phyloP scores from a whole-genome alignment of 768 basidiomycete genomes.

The Rhizopogon vulgaris region DNA sequence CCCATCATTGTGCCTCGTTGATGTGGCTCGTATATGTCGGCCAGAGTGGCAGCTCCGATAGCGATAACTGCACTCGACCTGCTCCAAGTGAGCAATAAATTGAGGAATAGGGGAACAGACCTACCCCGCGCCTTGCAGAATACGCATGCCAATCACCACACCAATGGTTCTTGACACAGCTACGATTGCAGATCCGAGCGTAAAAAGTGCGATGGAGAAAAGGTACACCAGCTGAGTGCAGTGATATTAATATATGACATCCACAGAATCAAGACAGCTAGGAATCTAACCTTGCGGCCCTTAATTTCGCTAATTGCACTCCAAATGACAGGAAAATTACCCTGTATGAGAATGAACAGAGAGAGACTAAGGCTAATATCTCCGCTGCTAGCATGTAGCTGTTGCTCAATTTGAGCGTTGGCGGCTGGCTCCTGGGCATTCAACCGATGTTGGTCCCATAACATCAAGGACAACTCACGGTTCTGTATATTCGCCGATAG shows the following conservation, averaged over 20 bases:
- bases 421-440: constrained; percentile 40
- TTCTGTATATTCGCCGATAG: constrained; percentile 21
- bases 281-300: constrained; percentile 53
- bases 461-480: constrained; percentile 11
- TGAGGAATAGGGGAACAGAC: constrained; percentile 2
- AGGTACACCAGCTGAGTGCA: constrained; percentile 47
- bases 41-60: constrained; percentile 73
- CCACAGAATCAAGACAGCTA: not conserved
- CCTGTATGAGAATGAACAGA: constrained; percentile 67
- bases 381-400: constrained; percentile 53
- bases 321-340: constrained; percentile 63
- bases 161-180: constrained; percentile 51
- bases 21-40: constrained; percentile 74
- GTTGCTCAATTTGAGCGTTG: constrained; percentile 54
- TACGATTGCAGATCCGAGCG: constrained; percentile 51
- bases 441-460: not conserved
- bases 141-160: constrained; percentile 61
- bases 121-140: constrained; percentile 58
- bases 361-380: constrained; percentile 67
- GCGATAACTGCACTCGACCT: constrained; percentile 65
- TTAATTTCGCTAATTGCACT: constrained; percentile 68
- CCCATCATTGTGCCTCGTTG: constrained; percentile 83
- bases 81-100: not conserved
- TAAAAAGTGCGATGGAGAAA: constrained; percentile 45
- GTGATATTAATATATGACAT: not conserved